These are phyloP conservation scores for Aechmea fasciata DNA, from an alignment of 176 grass and related monocot species.

Conservation along the genomic window DNA sequence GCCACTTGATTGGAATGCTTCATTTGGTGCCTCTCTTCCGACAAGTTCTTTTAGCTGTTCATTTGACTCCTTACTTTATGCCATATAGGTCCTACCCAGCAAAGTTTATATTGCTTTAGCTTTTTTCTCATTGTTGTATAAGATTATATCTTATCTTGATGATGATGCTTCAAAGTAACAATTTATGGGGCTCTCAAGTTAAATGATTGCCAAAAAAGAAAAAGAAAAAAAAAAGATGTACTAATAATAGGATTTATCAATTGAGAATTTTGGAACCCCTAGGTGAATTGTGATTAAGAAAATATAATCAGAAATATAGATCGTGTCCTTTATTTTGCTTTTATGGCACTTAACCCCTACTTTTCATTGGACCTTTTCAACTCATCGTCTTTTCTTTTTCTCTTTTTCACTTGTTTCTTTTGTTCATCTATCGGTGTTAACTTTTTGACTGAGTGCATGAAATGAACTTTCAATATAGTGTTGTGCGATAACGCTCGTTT, in stretches of 20 bases:
- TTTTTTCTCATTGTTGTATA: slow-evolving; percentile 15
- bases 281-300: no score
- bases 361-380: neutral
- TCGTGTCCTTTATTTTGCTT: neutral
- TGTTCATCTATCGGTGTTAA: slow-evolving; percentile 7
- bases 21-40: slow-evolving; percentile 5
- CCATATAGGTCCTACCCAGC: slow-evolving; percentile 21
- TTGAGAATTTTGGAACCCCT: no score
- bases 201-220: neutral
- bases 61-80: slow-evolving; percentile 16
- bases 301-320: no score
- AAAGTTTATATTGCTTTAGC: slow-evolving; percentile 11
- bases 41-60: slow-evolving; percentile 21
- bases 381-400: neutral
- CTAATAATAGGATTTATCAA: no score
- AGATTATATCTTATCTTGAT: slow-evolving; percentile 1
- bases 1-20: slow-evolving; percentile 11
- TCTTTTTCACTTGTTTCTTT: neutral
- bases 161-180: neutral
- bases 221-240: no score
- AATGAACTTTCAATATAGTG: neutral
- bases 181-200: neutral
- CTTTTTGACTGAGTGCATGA: neutral
- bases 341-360: neutral
- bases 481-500: neutral